Base-by-base conservation (phyloP, 192 early-diverging fungal genomes). In the Cetraspora pellucida region DNA sequence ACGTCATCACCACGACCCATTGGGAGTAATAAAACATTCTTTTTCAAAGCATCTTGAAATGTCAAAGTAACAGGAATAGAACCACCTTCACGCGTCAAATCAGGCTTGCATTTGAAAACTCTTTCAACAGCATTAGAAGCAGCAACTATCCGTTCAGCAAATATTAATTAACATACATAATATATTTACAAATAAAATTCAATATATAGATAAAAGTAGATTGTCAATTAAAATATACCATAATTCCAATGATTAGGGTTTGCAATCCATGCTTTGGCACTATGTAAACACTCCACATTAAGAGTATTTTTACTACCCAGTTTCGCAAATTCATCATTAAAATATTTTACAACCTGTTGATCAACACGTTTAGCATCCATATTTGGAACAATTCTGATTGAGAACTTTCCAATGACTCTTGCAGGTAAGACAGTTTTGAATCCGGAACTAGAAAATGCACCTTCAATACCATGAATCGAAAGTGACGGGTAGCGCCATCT, bases 401-500 rank as follows among this genome's bases (percentile, higher is more conserved):
- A 97, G 89, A 99, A 99, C 89, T 99, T 99, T 78, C 97, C 97
- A 75, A 90, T 90, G 64, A 98, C 96, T 74, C 92, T 91, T 47
- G 96, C 93, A 23, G 97, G 97, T 76, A 99, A 95, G 10, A 99
- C 97, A 13, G 97, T 99, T 89, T 99, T 99, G 83, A 89, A 92
- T 64, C 97, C 97, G 9, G 95, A 81, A 37, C 90, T 87, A 80
- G 94, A 96, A 85, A 97, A 98, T 11, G 95, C 97, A 68, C 97
- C 97, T 86, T 99, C 97, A 77, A 99, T 91, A 72, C 97, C 97
- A 85, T 99, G 97, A 47, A 99, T 87, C 17, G 95, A 96, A 55
- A 98, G 91, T 45, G 97, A 95, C n/a, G 96, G 97, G 88, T 89
- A 95, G 59, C 97, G 88, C 97, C 97, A 99, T 74, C 92, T 73